phyloP scores from a whole-genome alignment of 345 rosid species.

The Mangifera indica region DNA sequence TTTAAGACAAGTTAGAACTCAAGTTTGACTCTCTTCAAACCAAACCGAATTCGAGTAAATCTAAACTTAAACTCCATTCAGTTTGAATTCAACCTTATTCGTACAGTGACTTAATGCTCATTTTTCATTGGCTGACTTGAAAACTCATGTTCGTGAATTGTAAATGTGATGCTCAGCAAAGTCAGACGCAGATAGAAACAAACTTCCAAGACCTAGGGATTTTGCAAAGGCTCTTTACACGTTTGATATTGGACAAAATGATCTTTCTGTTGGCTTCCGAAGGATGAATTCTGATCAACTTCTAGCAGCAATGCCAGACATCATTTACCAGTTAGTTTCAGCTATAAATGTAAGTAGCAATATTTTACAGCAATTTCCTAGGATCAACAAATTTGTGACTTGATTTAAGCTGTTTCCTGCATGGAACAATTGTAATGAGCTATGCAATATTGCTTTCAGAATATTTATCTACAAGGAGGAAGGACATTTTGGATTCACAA shows the following conservation, averaged over 20 bases:
- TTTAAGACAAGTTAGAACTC: too few relatives aligned
- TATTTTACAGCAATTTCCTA: not conserved
- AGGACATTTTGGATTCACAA: conserved; percentile 80
- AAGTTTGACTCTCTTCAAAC: too few relatives aligned
- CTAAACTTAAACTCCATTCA: too few relatives aligned
- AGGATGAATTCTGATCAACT: conserved; percentile 70
- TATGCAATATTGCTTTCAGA: conserved; percentile 27
- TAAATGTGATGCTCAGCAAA: conserved; percentile 37
- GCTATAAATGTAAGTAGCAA: conserved; percentile 69
- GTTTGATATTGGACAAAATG: conserved; percentile 93
- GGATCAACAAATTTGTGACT: not conserved
- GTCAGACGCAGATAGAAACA: conserved; percentile 44
- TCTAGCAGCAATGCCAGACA: conserved; percentile 63
- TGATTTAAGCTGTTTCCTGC: not conserved
- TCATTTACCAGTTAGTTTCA: conserved; percentile 65
- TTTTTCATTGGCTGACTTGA: too few relatives aligned
- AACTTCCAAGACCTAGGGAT: conserved; percentile 71
- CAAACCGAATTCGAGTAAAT: too few relatives aligned
- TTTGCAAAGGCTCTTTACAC: conserved; percentile 83
- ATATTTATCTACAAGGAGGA: conserved; percentile 51
- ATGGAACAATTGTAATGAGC: not conserved
- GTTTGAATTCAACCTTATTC: too few relatives aligned
- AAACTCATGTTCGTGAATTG: not conserved
- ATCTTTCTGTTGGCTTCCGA: conserved; percentile 83
- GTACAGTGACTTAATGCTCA: too few relatives aligned